phyloP scores from a whole-genome alignment of 345 rosid genomes.

The Mallotus nudiflorus region DNA sequence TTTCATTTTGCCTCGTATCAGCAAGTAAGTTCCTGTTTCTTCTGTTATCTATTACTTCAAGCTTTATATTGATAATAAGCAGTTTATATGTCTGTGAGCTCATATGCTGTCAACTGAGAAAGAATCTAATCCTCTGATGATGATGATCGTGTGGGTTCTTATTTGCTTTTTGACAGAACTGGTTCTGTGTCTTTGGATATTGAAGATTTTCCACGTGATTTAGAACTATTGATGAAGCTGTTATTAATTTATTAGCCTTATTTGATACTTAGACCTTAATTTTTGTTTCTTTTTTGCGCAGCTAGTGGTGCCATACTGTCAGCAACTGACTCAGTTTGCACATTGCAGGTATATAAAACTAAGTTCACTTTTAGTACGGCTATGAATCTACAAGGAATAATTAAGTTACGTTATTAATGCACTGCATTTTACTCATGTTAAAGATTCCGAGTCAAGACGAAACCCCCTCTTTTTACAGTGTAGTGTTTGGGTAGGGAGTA shows the following conservation, averaged over 20 bases:
- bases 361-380: neutral
- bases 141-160: conserved; percentile 42
- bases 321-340: conserved; percentile 80
- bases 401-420: neutral
- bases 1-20: conserved; percentile 68
- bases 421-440: conserved; percentile 9
- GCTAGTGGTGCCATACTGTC: conserved; percentile 74
- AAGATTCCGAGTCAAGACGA: conserved; percentile 80
- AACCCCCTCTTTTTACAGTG: conserved; percentile 72
- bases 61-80: neutral
- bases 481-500: conserved; percentile 76
- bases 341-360: conserved; percentile 52
- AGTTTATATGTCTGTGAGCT: neutral
- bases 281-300: conserved; percentile 24
- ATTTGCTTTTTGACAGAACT: conserved; percentile 38
- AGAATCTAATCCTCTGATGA: conserved; percentile 7
- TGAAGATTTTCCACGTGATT: conserved; percentile 52
- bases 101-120: neutral
- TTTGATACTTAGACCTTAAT: conserved; percentile 5
- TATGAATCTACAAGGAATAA: neutral
- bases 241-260: neutral
- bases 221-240: neutral
- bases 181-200: conserved; percentile 42
- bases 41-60: neutral
- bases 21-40: conserved; percentile 35